Evolutionary conservation across 805 yeast species (phyloP), one percentile per base, ranked within the genome.

Genomic region (Wickerhamiella azymoides): DNA sequence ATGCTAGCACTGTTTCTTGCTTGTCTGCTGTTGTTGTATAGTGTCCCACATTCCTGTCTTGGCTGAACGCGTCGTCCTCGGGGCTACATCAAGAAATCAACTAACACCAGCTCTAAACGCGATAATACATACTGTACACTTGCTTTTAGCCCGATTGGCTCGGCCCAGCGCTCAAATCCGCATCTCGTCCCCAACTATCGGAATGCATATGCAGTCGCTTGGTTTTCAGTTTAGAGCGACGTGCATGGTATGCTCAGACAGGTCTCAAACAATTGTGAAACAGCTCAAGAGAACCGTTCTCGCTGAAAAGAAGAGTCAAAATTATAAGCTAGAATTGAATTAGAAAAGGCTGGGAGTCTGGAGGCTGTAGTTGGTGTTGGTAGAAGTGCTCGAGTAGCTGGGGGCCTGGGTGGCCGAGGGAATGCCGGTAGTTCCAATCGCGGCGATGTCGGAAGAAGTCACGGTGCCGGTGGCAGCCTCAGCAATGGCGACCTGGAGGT

Each of bases 401-500:
- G 60, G 52, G 8, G 63, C 63, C 35, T 42, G 42, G 19, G 46
- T 45, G 13, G 65, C 66, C 9, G 46, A 10, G 10, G 57, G 54
- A 6, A 50, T 39, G 21, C 41, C 41, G 10, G 49, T 50, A 32
- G 27, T 18, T 24, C 40, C 46, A 13, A 54, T 52, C 2, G 43
- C 47, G 37, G 52, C 57, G 14, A 54, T 36, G 40, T 61, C 40
- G 11, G 61, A 16, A 33, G 50, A 49, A 4, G 16, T n/a, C 8
- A 33, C 14, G 2, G 21, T 6, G 19, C 40, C 45, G 17, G 55
- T 47, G 3, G 33, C 50, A 53, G 45, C 49, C 16, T 19, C 24
- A 13, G 79, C 85, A 45, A 81, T 50, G 1, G 79, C 74, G 28
- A 81, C 64, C 55, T 71, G 67, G 39, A 57, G 58, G 52, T 70